phyloP scores from a whole-genome alignment of 225 moss, liverwort and hornwort species.

The Pseudisothecium myosuroides region DNA sequence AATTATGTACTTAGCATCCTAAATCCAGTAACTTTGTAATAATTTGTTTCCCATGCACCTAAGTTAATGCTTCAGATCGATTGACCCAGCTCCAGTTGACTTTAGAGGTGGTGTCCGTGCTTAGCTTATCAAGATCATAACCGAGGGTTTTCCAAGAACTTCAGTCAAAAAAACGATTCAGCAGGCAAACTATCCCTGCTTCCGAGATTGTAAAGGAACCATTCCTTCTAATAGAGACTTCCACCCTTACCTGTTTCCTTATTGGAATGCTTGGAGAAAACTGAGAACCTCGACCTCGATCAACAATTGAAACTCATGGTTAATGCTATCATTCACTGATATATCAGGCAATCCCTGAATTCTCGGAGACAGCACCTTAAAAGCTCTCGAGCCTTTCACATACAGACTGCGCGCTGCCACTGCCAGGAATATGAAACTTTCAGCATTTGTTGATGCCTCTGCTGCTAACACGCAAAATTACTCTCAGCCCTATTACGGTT shows the following conservation, averaged over 20 bases:
- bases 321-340: slow-evolving; percentile 1
- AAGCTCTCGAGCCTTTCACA: slow-evolving; percentile 6
- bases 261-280: slow-evolving; percentile 19
- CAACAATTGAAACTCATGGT: slow-evolving; percentile 2
- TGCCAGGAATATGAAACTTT: background rate
- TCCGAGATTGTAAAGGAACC: background rate
- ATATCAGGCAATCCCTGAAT: slow-evolving; percentile 6
- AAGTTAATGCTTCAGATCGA: background rate
- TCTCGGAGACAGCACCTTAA: slow-evolving; percentile 7
- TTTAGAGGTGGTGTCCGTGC: background rate
- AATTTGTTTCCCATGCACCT: background rate
- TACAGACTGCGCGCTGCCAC: slow-evolving; percentile 1
- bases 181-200: background rate
- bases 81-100: background rate
- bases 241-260: slow-evolving; percentile 13
- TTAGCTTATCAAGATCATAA: background rate
- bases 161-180: background rate
- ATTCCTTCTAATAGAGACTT: background rate
- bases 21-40: background rate
- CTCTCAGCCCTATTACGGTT: background rate
- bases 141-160: background rate
- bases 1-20: background rate
- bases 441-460: background rate
- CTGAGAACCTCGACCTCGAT: slow-evolving; percentile 17
- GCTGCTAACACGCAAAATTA: background rate